A percentile compares a stretch with the other conserved stretches of the same genome.
phyloP scores from a whole-genome alignment of 306 rosid species.

The Mimosa bimucronata region DNA sequence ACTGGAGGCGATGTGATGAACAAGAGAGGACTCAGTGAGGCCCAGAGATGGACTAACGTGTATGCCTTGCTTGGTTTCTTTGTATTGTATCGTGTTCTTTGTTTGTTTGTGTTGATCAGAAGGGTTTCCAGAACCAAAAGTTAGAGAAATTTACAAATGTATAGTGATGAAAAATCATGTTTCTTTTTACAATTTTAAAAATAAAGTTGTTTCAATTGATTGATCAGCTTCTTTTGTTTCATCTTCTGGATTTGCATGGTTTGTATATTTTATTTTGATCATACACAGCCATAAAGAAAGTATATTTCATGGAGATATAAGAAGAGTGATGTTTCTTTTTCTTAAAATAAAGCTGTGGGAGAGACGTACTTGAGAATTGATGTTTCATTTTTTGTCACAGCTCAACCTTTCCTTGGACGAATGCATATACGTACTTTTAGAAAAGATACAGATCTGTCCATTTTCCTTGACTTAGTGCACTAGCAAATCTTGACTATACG shows the following conservation, averaged over 20 bases:
- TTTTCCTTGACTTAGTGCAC: neutral
- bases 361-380: constrained; percentile 29
- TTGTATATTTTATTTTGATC: constrained; percentile 23
- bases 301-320: constrained; percentile 27
- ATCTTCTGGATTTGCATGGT: constrained; percentile 8
- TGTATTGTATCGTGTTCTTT: constrained; percentile 78
- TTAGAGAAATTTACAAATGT: constrained; percentile 21
- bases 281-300: constrained; percentile 28
- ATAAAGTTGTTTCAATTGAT: constrained; percentile 2
- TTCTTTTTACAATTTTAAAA: neutral
- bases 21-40: constrained; percentile 65
- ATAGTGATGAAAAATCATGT: neutral
- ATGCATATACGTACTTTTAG: neutral
- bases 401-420: neutral
- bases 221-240: constrained; percentile 20
- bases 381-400: neutral
- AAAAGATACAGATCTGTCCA: neutral
- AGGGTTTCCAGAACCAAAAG: constrained; percentile 82
- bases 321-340: constrained; percentile 32
- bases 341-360: constrained; percentile 11
- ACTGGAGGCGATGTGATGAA: constrained; percentile 73
- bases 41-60: constrained; percentile 76
- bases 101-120: constrained; percentile 76
- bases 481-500: neutral
- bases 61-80: constrained; percentile 79